Conservation (phyloP, 2,329 filamentous ascomycete genomes). For the Stachybotrys chlorohalonatus region DNA sequence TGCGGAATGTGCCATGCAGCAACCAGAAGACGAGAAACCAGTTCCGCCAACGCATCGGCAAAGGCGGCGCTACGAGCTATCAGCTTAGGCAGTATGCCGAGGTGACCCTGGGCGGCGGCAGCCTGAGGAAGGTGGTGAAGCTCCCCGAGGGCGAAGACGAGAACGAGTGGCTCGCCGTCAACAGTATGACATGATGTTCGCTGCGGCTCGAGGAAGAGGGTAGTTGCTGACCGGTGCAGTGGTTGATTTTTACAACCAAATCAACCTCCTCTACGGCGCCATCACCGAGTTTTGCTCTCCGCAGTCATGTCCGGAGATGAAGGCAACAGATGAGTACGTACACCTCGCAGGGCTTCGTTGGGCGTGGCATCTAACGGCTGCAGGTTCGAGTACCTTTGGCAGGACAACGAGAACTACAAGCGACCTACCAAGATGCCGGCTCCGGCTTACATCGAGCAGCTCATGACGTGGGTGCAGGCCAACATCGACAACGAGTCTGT, state of each 20-base stretch:
- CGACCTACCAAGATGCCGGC: conserved; percentile 96
- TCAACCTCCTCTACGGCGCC: conserved; percentile 96
- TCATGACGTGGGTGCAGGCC: conserved; percentile 94
- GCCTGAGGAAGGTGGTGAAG: conserved; percentile 91
- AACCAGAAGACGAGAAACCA: conserved; percentile 83
- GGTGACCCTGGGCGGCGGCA: conserved; percentile 89
- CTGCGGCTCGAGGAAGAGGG: neutral
- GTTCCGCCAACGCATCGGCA: conserved; percentile 82
- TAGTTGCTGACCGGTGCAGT: conserved; percentile 42
- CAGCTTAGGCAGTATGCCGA: conserved; percentile 97
- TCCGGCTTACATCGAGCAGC: conserved; percentile 92
- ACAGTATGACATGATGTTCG: conserved; percentile 52
- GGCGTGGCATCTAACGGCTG: conserved; percentile 5
- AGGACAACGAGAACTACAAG: conserved; percentile 89
- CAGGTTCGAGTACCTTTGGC: conserved; percentile 98
- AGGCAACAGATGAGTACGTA: conserved; percentile 92
- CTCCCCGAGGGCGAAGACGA: conserved; percentile 94
- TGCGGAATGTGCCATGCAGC: conserved; percentile 33
- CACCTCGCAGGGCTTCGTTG: neutral
- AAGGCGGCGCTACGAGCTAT: conserved; percentile 79
- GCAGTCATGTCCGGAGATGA: conserved; percentile 97
- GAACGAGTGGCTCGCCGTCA: conserved; percentile 97
- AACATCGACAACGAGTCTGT: conserved; percentile 94
- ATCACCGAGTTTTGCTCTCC: conserved; percentile 99
- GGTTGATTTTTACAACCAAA: conserved; percentile 99